A percentile compares a stretch with the other conserved stretches of the same genome.
phyloP scores from a whole-genome alignment of 345 rosid genomes.

The Litchi chinensis region DNA sequence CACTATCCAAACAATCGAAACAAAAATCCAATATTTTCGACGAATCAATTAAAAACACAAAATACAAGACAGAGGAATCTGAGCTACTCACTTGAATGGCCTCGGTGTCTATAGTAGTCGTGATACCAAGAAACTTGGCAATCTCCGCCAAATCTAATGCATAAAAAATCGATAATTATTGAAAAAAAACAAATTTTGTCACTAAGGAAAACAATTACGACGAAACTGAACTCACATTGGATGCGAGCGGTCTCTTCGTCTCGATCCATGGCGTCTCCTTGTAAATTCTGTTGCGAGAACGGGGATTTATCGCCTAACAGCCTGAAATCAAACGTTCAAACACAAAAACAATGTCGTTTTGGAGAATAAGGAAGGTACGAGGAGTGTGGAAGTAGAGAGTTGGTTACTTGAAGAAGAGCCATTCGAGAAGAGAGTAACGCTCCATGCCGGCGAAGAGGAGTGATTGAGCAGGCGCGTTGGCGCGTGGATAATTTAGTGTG shows the following conservation, averaged over 20 bases:
- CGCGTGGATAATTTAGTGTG: slow-evolving; percentile 68
- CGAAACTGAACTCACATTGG: slow-evolving; percentile 48
- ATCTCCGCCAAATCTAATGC: slow-evolving; percentile 87
- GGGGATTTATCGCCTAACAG: slow-evolving; percentile 92
- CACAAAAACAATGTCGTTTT: too few species aligned
- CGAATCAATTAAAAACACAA: neutral
- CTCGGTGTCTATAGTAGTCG: slow-evolving; percentile 77
- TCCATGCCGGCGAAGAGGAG: slow-evolving; percentile 99
- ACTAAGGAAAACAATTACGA: neutral
- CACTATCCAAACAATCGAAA: too few species aligned
- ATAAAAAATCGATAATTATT: neutral
- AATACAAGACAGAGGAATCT: neutral
- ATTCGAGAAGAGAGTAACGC: slow-evolving; percentile 94
- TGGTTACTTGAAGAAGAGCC: slow-evolving; percentile 83
- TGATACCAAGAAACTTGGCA: slow-evolving; percentile 92
- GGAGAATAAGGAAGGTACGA: neutral
- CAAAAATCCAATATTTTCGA: neutral
- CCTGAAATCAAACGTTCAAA: slow-evolving; percentile 50
- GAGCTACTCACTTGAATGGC: slow-evolving; percentile 69
- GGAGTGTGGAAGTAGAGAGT: neutral
- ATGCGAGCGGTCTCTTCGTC: slow-evolving; percentile 97
- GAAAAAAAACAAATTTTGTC: neutral
- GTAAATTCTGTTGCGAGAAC: slow-evolving; percentile 84
- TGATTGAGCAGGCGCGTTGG: slow-evolving; percentile 94
- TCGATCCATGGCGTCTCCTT: slow-evolving; percentile 81